Evolutionary conservation across 2,329 filamentous ascomycete species (phyloP).

Genomic region (Coniochaeta hoffmannii): DNA sequence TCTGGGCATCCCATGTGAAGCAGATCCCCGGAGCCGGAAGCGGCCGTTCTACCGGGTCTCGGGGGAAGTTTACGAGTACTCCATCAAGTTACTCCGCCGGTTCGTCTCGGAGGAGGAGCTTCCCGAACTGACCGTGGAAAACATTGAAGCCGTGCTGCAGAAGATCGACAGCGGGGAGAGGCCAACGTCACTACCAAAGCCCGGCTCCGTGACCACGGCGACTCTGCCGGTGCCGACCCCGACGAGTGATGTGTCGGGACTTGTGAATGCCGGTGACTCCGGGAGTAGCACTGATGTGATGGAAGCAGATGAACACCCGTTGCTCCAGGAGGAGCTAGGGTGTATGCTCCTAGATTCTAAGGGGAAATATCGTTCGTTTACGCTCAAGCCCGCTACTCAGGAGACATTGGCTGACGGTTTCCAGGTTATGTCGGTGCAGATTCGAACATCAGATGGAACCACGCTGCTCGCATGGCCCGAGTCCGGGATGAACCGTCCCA

Average conservation of each 20-base stretch:
- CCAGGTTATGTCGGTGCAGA: conserved; percentile 3
- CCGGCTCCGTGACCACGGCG: too few relatives aligned
- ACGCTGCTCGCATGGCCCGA: conserved; percentile 1
- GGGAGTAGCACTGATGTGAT: neutral
- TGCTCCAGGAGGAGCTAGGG: conserved; percentile 2
- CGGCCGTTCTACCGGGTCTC: conserved; percentile 5
- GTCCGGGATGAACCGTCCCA: neutral
- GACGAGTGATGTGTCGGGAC: too few relatives aligned
- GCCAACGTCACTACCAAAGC: too few relatives aligned
- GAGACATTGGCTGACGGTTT: too few relatives aligned
- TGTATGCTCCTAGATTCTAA: conserved; percentile 5
- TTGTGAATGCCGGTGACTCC: neutral
- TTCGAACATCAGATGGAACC: conserved; percentile 5
- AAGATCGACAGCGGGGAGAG: neutral
- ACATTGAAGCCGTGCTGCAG: conserved; percentile 4
- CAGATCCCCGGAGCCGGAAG: neutral
- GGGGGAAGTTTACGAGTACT: conserved; percentile 6
- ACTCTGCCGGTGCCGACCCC: too few relatives aligned
- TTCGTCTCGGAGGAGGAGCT: conserved; percentile 5
- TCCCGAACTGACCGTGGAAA: conserved; percentile 4
- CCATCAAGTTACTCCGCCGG: conserved; percentile 4
- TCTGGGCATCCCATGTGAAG: conserved; percentile 3
- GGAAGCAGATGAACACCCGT: conserved; percentile 3
- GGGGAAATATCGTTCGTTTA: conserved; percentile 3
- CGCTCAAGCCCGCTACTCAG: too few relatives aligned